Conservation (phyloP, 495 filamentous ascomycete species). For the Penicillium dipodomyicola region DNA sequence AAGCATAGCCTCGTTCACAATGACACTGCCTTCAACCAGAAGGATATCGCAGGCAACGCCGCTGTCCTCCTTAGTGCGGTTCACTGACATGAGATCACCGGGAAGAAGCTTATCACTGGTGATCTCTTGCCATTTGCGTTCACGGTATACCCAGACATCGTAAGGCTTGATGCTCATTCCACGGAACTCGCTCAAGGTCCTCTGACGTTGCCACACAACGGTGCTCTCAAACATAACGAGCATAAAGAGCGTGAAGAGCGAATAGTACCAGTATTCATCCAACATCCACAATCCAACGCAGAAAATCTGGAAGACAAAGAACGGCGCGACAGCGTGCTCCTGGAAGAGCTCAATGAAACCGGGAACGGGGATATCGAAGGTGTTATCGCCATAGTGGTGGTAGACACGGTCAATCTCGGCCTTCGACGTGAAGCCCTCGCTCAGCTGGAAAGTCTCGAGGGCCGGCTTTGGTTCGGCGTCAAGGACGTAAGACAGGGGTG, state of each 20-base stretch:
- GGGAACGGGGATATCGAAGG: slow-evolving; percentile 96
- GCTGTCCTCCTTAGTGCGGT: slow-evolving; percentile 92
- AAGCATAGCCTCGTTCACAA: slow-evolving; percentile 99
- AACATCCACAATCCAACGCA: slow-evolving; percentile 98
- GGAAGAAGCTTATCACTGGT: slow-evolving; percentile 92
- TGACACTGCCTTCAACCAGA: slow-evolving; percentile 88
- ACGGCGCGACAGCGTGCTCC: slow-evolving; percentile 96
- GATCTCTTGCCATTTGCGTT: slow-evolving; percentile 82
- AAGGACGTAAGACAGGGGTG: slow-evolving; percentile 78
- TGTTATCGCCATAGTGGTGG: slow-evolving; percentile 94
- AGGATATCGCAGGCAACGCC: slow-evolving; percentile 98
- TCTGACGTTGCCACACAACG: slow-evolving; percentile 97
- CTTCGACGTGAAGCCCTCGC: slow-evolving; percentile 64
- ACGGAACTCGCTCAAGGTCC: slow-evolving; percentile 94
- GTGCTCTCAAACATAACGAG: slow-evolving; percentile 96
- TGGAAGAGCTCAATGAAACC: slow-evolving; percentile 94
- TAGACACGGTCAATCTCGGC: slow-evolving; percentile 73
- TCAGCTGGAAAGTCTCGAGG: slow-evolving; percentile 73
- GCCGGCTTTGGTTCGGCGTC: slow-evolving; percentile 78
- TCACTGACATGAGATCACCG: slow-evolving; percentile 93
- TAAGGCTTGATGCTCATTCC: slow-evolving; percentile 99
- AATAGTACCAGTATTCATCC: slow-evolving; percentile 99
- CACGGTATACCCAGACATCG: slow-evolving; percentile 82
- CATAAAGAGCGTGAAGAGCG: slow-evolving; percentile 97
- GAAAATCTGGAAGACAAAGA: slow-evolving; percentile 99